Base-by-base conservation (phyloP, 495 filamentous ascomycete species). In the Xylaria acuta region DNA sequence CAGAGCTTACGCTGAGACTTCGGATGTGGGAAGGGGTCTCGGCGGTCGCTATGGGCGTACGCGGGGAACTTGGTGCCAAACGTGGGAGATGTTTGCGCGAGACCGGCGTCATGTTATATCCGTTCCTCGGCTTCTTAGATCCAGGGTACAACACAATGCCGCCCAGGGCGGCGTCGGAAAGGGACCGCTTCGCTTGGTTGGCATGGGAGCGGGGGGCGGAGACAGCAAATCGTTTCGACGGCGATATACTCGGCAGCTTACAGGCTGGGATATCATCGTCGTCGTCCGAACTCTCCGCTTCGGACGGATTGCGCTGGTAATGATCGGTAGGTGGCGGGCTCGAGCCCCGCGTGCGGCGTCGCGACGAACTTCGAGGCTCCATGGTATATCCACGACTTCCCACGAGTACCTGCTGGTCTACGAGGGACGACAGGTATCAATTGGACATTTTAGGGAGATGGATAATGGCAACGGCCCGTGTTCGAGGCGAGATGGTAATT, bases 61-160 rank as follows among this genome's bases (percentile, higher is more conserved):
- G 25, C 3, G 34, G 16, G 54, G 67, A 56, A 6, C 34, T 18
- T 18, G 58, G 64, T 11, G 38, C 20, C 9, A 60, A 60, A 59
- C 3, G 8, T 27, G 69, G 8, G 36, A 18, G 60, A 14, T 5
- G 20, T 38, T 45, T 7, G 54, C 30, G 41, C 11, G 41, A 49
- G 9, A 12, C 22, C 2, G 70, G 22, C 25, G 25, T 30, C 38
- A 51, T 27, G 14, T 38, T 25, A 27, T 70, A 53, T 66, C 64
- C 71, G 27, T 70, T 47, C 45, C 71, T 76, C 38, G 60, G 76
- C 73, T 66, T 75, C 56, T 76, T 77, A 41, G 69, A 67, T 22
- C 34, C 65, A 7, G 43, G 38, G 40, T 64, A 66, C 60, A 73
- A 34, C 25, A 41, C 51, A 53, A 43, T 64, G 49, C 59, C 63